Conservation (phyloP, 1,284 basidiomycete species). For the Prillingera fragicola region DNA sequence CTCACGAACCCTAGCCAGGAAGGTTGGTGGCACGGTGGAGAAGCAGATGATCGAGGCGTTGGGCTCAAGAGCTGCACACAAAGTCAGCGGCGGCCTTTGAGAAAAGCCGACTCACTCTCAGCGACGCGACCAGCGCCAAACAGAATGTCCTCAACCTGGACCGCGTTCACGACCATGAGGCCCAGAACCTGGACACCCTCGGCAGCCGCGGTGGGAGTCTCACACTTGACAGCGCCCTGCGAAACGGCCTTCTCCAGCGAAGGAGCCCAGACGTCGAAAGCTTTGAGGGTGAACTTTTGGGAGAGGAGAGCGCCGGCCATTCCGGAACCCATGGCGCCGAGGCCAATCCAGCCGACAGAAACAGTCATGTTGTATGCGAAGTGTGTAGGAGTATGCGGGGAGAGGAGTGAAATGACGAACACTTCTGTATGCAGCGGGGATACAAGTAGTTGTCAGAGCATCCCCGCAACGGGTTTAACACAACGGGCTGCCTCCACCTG, state of each 20-base stretch:
- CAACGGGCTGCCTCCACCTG: no score
- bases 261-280: constrained; percentile 39
- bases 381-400: no score
- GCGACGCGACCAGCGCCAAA: constrained; percentile 32
- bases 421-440: no score
- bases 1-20: constrained; percentile 25
- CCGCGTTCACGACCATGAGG: constrained; percentile 43
- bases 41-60: constrained; percentile 42
- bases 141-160: constrained; percentile 38
- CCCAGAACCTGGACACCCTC: constrained; percentile 30
- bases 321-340: constrained; percentile 41
- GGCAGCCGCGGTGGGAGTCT: constrained; percentile 26
- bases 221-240: constrained; percentile 18
- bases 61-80: constrained; percentile 29
- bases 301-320: constrained; percentile 32
- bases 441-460: no score
- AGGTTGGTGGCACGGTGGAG: constrained; percentile 45
- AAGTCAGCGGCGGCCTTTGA: not conserved
- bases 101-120: constrained; percentile 21
- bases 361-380: constrained; percentile 1
- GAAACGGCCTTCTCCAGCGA: constrained; percentile 32
- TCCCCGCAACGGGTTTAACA: no score
- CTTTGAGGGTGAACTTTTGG: constrained; percentile 32
- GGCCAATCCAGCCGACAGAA: constrained; percentile 37
- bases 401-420: no score